These are phyloP conservation scores for Crithidia thermophila DNA, from an alignment of 208 protist species.

Conservation along the genomic window DNA sequence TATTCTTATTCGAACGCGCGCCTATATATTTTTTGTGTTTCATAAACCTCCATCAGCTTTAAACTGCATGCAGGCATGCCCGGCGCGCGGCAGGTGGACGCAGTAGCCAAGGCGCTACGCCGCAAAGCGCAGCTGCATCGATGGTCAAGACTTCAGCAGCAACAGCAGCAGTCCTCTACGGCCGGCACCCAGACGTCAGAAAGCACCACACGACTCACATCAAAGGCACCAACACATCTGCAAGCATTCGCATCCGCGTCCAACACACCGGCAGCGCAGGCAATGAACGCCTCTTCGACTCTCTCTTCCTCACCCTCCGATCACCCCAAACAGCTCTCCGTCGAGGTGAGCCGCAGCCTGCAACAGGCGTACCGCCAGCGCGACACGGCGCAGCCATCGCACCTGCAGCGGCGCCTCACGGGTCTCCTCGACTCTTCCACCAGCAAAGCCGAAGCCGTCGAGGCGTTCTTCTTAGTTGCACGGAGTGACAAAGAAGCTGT, in stretches of 20 bases:
- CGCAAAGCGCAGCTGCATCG: constrained; percentile 40
- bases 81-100: constrained; percentile 13
- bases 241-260: too few species aligned
- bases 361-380: constrained; percentile 23
- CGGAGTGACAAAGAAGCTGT: constrained; percentile 22
- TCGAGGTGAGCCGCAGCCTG: constrained; percentile 1
- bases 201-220: neutral
- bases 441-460: constrained; percentile 41
- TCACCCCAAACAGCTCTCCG: neutral
- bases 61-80: constrained; percentile 5
- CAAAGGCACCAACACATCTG: neutral
- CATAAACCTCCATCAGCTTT: too few species aligned
- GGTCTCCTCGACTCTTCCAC: constrained; percentile 31
- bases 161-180: neutral
- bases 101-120: constrained; percentile 39
- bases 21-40: too few species aligned
- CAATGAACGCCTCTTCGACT: neutral
- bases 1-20: too few species aligned
- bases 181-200: neutral
- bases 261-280: too few species aligned
- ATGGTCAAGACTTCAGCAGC: constrained; percentile 7
- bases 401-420: constrained; percentile 29
- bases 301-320: neutral
- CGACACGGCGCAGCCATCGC: constrained; percentile 9
- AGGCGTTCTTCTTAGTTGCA: constrained; percentile 54